These are phyloP conservation scores for Syzygium oleosum DNA, from an alignment of 345 rosid genomes.

Conservation along the genomic window DNA sequence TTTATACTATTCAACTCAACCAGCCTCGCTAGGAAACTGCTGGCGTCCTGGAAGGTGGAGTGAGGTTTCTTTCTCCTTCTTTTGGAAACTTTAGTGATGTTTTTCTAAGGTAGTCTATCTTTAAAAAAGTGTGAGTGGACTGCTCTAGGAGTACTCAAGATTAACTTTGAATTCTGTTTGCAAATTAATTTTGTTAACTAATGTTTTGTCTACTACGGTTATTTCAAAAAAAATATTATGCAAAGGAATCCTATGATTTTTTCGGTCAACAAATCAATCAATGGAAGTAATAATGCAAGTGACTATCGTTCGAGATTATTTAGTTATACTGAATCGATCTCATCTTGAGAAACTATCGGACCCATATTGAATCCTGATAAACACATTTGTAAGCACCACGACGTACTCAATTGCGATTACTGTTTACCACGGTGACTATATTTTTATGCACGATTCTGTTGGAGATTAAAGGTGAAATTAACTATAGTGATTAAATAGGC, in stretches of 20 bases:
- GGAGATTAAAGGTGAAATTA: not conserved
- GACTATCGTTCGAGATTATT: not conserved
- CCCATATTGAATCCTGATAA: not conserved
- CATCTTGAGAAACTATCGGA: not conserved
- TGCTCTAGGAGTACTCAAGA: not conserved
- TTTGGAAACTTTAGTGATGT: not conserved
- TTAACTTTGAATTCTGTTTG: not conserved
- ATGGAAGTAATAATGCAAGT: not conserved
- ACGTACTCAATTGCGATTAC: not conserved
- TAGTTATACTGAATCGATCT: not conserved
- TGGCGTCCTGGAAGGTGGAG: not conserved
- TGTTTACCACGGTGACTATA: not conserved
- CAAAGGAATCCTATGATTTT: not conserved
- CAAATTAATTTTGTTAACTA: not conserved
- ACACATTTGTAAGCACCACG: not conserved
- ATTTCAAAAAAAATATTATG: not conserved
- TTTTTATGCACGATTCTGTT: not conserved
- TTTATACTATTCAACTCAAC: not conserved
- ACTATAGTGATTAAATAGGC: not conserved
- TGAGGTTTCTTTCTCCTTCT: not conserved
- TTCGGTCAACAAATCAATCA: not conserved
- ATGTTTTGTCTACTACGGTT: not conserved
- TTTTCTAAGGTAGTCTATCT: not conserved
- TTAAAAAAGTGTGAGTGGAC: not conserved
- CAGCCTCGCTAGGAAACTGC: not conserved